Evolutionary conservation across 495 filamentous ascomycete genomes (phyloP).

Genomic region (Annulohypoxylon bovei): DNA sequence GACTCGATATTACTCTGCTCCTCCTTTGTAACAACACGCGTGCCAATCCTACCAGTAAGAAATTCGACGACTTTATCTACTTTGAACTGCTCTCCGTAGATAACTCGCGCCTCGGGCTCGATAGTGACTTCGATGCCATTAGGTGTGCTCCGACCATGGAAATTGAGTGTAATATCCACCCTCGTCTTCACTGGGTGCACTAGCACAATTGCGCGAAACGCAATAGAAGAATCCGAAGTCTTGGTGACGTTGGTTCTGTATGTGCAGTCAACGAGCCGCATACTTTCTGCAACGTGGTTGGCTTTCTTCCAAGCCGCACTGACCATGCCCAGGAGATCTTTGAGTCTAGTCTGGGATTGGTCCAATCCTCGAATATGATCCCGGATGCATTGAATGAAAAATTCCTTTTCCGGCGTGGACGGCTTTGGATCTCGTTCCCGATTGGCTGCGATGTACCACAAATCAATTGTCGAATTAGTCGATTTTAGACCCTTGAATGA

Average conservation of each 20-base stretch:
- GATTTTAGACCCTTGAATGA: conserved; percentile 59
- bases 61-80: conserved; percentile 71
- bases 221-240: conserved; percentile 65
- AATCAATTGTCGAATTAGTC: conserved; percentile 51
- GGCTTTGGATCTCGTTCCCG: conserved; percentile 59
- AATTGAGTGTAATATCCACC: conserved; percentile 62
- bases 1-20: conserved; percentile 43
- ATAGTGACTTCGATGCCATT: conserved; percentile 59
- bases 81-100: conserved; percentile 75
- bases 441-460: conserved; percentile 65
- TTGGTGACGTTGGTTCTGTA: conserved; percentile 65
- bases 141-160: conserved; percentile 37
- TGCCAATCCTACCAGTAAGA: conserved; percentile 59
- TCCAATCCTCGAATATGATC: conserved; percentile 64
- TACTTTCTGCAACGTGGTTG: conserved; percentile 59
- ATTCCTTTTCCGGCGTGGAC: conserved; percentile 66
- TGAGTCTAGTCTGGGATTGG: conserved; percentile 60
- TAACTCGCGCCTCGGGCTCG: conserved; percentile 59
- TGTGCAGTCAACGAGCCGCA: conserved; percentile 62
- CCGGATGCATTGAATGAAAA: conserved; percentile 74
- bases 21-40: conserved; percentile 45
- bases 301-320: conserved; percentile 69
- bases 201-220: conserved; percentile 63
- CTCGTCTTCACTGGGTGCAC: conserved; percentile 68
- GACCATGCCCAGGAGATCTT: conserved; percentile 65